Base-by-base conservation (phyloP, 2,329 filamentous ascomycete species). In the Ambrosiella xylebori region DNA sequence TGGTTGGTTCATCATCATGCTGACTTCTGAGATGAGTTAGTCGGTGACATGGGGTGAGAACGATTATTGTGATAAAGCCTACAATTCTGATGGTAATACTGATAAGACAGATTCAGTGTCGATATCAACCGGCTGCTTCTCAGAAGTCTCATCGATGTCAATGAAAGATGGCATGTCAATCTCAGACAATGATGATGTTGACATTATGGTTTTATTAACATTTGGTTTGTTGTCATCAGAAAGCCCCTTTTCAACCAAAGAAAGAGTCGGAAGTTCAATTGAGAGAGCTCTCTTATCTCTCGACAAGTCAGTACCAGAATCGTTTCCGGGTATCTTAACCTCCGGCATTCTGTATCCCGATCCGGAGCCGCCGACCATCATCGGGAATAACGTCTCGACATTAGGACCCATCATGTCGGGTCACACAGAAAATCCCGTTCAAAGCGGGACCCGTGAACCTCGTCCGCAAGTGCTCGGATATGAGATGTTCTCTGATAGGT, bases 161-260 rank as follows among this genome's bases (percentile, higher is more conserved):
- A 36, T 13, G 17, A 35, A 19, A 51, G 47, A 51, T 51, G 47
- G 17, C 9, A 51, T 8, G 13, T 54, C 52, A 19, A 41, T 19
- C 1, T 54, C 52, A 19, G 52, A 54, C 35, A 54, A 54, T 41
- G 52, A 54, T 9, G 52, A 54, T 9, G 52, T 51, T 36, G 47
- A 35, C 47, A 51, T 51, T 2, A 35, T 27, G 47, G 19, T 47
- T 5, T 47, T 17, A 47, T 15, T 8, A 17, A 27, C 15, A 35
- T 19, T 27, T 11, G 3, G 27, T 15, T 15, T 11, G 13, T 41
- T 12, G 39, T 41, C 19, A 36, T 51, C 19, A 35, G 12, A 11
- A 9, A 27, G 15, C 11, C 2, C 27, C 2, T n/a, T 35, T 36
- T 51, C 47, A 51, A 11, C 35, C 1, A 27, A 11, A 11, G 11